phyloP scores from a whole-genome alignment of 2,329 filamentous ascomycete species.

The Microsporum audouinii region DNA sequence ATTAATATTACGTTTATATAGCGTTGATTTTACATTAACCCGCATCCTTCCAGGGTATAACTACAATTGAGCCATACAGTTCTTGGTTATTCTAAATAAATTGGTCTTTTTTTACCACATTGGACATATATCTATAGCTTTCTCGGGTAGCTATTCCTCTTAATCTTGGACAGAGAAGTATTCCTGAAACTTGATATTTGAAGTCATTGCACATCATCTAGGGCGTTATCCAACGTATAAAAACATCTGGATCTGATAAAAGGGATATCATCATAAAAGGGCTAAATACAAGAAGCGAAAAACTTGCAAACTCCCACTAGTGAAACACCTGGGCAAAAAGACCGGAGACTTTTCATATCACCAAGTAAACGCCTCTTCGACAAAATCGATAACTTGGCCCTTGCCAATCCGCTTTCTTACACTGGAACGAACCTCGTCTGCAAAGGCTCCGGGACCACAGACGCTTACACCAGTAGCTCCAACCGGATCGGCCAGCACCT shows the following conservation, averaged over 20 bases:
- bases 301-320: background rate
- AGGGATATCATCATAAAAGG: background rate
- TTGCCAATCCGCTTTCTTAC: conserved; percentile 41
- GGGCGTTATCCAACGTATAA: background rate
- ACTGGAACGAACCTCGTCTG: conserved; percentile 49
- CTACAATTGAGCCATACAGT: background rate
- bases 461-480: conserved; percentile 52
- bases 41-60: background rate
- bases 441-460: conserved; percentile 52
- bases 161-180: background rate
- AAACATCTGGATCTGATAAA: background rate
- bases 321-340: background rate
- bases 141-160: background rate
- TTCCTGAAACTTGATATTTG: background rate
- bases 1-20: background rate
- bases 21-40: background rate
- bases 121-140: background rate
- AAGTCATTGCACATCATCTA: background rate
- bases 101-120: background rate
- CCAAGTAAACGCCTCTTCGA: conserved; percentile 57
- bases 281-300: conserved; percentile 1
- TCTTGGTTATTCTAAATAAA: background rate
- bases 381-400: conserved; percentile 48
- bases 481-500: conserved; percentile 44
- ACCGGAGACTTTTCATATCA: conserved; percentile 22